Percentiles rank a stretch among this genome's conserved stretches.
Evolutionary conservation across 768 basidiomycete species (phyloP).

Genomic region (Grammothele lineata): DNA sequence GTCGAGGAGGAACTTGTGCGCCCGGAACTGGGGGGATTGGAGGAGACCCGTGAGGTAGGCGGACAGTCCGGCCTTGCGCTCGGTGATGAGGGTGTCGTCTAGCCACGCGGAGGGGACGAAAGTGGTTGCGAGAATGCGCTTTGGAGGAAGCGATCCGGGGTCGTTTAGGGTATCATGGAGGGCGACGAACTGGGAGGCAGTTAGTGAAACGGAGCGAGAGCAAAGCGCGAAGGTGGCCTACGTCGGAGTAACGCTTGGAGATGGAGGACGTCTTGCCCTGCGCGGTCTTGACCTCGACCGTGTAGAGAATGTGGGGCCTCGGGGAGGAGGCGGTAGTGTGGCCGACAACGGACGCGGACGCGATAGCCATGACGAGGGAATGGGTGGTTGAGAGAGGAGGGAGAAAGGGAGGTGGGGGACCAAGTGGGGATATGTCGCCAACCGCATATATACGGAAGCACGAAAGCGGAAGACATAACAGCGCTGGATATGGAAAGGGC

Average conservation of each 20-base stretch:
- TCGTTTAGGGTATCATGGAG: slow-evolving; percentile 41
- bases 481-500: no score
- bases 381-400: background rate
- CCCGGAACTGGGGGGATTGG: slow-evolving; percentile 32
- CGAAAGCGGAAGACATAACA: no score
- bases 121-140: slow-evolving; percentile 43
- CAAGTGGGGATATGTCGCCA: no score
- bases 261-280: slow-evolving; percentile 30
- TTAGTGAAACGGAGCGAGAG: background rate
- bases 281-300: slow-evolving; percentile 32
- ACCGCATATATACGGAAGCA: no score
- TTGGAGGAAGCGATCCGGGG: slow-evolving; percentile 42
- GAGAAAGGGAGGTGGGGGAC: no score
- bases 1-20: slow-evolving; percentile 29
- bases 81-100: slow-evolving; percentile 46
- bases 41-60: slow-evolving; percentile 40
- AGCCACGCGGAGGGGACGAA: slow-evolving; percentile 51
- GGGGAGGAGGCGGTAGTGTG: slow-evolving; percentile 47
- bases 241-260: slow-evolving; percentile 43
- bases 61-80: slow-evolving; percentile 45
- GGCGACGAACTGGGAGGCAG: slow-evolving; percentile 29
- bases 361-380: slow-evolving; percentile 5
- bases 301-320: slow-evolving; percentile 44
- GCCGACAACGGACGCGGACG: slow-evolving; percentile 29
- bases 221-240: slow-evolving; percentile 13